Percentiles rank a stretch among this genome's conserved stretches.
phyloP scores from a whole-genome alignment of 441 rosid species.

The Isatis lusitanica region DNA sequence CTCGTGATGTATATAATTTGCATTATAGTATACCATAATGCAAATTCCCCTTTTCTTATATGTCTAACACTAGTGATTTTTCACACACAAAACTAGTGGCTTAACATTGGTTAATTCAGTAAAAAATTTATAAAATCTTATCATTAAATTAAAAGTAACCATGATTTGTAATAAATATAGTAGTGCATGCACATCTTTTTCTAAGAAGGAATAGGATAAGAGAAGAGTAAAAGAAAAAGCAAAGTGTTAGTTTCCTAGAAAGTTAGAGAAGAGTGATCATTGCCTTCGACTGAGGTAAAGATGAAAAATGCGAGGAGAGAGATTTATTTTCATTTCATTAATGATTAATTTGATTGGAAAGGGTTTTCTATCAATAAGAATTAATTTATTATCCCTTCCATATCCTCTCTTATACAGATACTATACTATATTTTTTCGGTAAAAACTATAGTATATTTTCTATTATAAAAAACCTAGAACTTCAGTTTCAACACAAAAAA shows the following conservation, averaged over 20 bases:
- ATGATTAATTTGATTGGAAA: slow-evolving; percentile 29
- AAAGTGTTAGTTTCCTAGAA: slow-evolving; percentile 40
- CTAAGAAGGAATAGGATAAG: slow-evolving; percentile 20
- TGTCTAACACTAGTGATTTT: neutral
- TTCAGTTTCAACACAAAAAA: too few relatives aligned
- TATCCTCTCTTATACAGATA: neutral
- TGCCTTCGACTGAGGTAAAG: slow-evolving; percentile 34
- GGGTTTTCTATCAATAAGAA: neutral
- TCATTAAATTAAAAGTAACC: neutral
- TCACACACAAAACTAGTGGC: neutral
- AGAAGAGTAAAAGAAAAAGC: slow-evolving; percentile 32
- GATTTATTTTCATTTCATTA: slow-evolving; percentile 30
- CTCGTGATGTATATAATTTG: neutral
- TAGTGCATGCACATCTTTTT: slow-evolving; percentile 26
- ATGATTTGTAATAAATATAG: neutral
- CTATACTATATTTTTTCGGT: too few relatives aligned
- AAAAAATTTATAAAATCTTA: neutral
- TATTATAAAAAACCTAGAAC: too few relatives aligned
- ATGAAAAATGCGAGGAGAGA: slow-evolving; percentile 23
- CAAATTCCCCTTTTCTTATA: neutral
- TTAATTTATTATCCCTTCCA: neutral
- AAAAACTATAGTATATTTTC: too few relatives aligned
- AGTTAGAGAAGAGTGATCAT: slow-evolving; percentile 39
- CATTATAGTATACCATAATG: too few relatives aligned
- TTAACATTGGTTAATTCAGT: neutral